phyloP scores from a whole-genome alignment of 2,329 filamentous ascomycete species.

The Penicillium palitans region DNA sequence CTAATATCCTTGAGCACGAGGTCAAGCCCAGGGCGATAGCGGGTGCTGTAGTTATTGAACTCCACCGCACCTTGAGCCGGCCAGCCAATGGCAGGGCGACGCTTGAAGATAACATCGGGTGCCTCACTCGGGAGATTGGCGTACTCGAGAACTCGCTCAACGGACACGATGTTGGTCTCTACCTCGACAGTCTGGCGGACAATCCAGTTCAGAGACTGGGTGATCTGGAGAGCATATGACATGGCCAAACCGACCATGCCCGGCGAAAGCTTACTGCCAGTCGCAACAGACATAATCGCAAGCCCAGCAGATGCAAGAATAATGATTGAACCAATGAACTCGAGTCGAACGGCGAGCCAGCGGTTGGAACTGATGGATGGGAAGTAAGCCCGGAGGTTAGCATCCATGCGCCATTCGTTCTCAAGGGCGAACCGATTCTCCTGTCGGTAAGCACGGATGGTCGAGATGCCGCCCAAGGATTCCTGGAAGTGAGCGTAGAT shows the following conservation, averaged over 20 bases:
- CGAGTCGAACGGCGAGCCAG: conserved; percentile 91
- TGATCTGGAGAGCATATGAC: conserved; percentile 97
- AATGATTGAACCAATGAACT: conserved; percentile 92
- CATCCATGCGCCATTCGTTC: conserved; percentile 96
- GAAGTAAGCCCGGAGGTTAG: conserved; percentile 91
- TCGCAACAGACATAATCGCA: conserved; percentile 75
- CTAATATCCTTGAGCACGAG: conserved; percentile 91
- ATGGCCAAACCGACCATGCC: conserved; percentile 89
- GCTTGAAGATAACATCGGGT: conserved; percentile 86
- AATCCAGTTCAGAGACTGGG: conserved; percentile 97
- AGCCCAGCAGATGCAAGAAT: conserved; percentile 85
- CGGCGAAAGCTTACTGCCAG: conserved; percentile 61
- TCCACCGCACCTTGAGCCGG: conserved; percentile 83
- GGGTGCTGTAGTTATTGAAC: conserved; percentile 91
- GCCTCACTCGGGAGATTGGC: conserved; percentile 88
- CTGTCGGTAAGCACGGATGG: conserved; percentile 92
- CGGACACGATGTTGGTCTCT: conserved; percentile 99
- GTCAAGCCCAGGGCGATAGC: conserved; percentile 86
- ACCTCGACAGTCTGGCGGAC: conserved; percentile 98
- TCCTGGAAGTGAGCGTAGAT: conserved; percentile 99
- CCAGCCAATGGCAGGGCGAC: conserved; percentile 86
- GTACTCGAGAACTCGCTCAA: conserved; percentile 96
- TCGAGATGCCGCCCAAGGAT: conserved; percentile 87
- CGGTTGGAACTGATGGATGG: conserved; percentile 91
- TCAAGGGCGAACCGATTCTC: conserved; percentile 83